Percentiles rank a stretch among this genome's conserved stretches.
Evolutionary conservation across 2,329 filamentous ascomycete genomes (phyloP).

Genomic region (Parastagonospora avenae): DNA sequence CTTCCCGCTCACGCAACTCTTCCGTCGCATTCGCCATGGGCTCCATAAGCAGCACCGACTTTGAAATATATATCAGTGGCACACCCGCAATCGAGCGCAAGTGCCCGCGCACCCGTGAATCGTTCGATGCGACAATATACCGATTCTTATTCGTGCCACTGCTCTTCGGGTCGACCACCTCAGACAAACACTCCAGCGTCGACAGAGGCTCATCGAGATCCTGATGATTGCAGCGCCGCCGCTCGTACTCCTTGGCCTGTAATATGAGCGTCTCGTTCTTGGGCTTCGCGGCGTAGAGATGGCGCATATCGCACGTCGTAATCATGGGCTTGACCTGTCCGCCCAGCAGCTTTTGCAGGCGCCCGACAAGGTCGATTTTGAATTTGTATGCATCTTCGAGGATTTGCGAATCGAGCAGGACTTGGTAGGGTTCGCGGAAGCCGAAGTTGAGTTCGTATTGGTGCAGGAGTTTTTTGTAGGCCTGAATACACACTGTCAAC

Average conservation of each 20-base stretch:
- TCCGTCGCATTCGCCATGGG: constrained; percentile 74
- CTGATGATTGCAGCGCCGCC: constrained; percentile 78
- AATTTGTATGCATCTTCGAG: constrained; percentile 79
- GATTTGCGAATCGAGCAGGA: constrained; percentile 79
- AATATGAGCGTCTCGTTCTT: constrained; percentile 67
- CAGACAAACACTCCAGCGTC: constrained; percentile 71
- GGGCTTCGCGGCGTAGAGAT: constrained; percentile 70
- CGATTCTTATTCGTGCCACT: constrained; percentile 75
- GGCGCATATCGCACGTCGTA: constrained; percentile 79
- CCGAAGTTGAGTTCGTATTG: constrained; percentile 86
- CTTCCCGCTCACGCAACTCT: constrained; percentile 68
- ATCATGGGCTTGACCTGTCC: constrained; percentile 87
- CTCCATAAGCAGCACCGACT: constrained; percentile 79
- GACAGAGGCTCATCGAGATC: constrained; percentile 73
- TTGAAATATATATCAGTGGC: constrained; percentile 77
- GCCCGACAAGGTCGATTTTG: constrained; percentile 82
- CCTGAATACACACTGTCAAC: constrained; percentile 60
- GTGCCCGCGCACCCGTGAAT: constrained; percentile 64
- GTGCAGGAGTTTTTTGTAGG: constrained; percentile 91
- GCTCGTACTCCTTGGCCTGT: constrained; percentile 75
- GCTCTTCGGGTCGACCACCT: constrained; percentile 79
- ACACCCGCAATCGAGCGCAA: constrained; percentile 73
- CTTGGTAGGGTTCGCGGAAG: constrained; percentile 91
- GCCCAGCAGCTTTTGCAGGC: constrained; percentile 81
- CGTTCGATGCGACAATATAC: constrained; percentile 79